These are phyloP conservation scores for Entelexis paramagnoliae DNA, from an alignment of 1,139 yeast species.

Conservation along the genomic window DNA sequence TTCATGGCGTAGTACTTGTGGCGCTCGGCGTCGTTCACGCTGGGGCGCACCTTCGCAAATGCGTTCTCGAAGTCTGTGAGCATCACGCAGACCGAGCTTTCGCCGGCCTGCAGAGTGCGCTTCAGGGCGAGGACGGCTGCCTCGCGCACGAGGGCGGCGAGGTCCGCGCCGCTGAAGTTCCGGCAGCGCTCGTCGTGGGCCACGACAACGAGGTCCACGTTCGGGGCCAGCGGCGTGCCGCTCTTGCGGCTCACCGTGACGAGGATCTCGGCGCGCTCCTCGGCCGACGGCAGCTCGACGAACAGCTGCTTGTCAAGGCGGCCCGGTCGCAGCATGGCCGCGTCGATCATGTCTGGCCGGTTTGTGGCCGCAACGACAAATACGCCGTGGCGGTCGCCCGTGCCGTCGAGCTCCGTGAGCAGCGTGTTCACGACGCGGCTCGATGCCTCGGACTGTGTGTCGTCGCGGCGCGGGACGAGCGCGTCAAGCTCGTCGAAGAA, in stretches of 20 bases:
- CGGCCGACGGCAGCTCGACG: conserved; percentile 74
- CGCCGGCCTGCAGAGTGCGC: conserved; percentile 45
- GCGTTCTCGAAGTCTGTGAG: conserved; percentile 61
- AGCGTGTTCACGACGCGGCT: conserved; percentile 91
- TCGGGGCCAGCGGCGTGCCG: conserved; percentile 45
- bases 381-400: conserved; percentile 94
- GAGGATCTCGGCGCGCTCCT: conserved; percentile 71
- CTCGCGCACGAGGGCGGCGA: conserved; percentile 82
- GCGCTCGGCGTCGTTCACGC: conserved; percentile 83
- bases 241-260: conserved; percentile 65
- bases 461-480: conserved; percentile 85
- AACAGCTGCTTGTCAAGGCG: conserved; percentile 86
- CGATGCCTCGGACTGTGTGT: conserved; percentile 73
- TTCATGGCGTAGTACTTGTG: conserved; percentile 41
- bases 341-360: conserved; percentile 88
- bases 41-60: conserved; percentile 66
- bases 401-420: conserved; percentile 93
- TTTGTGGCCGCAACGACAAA: conserved; percentile 94
- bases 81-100: conserved; percentile 44
- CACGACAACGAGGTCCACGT: conserved; percentile 51
- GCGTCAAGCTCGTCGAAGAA: conserved; percentile 97
- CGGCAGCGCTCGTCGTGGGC: conserved; percentile 72
- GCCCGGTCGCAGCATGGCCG: conserved; percentile 91
- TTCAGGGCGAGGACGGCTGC: conserved; percentile 86
- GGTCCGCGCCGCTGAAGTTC: conserved; percentile 92